Base-by-base conservation (phyloP, 129 eudicot genomes). In the Tanacetum coccineum region DNA sequence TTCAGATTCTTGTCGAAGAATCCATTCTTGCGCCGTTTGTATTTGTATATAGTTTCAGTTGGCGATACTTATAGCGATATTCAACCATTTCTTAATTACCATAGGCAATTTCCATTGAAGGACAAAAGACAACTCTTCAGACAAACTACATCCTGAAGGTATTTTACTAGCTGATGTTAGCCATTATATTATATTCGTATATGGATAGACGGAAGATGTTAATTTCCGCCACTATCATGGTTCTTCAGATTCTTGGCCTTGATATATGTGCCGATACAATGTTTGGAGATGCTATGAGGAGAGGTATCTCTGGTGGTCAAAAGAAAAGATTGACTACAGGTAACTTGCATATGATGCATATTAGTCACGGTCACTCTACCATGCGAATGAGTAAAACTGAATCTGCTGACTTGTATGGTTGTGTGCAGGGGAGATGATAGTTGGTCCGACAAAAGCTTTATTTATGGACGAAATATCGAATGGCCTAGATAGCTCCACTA, bases 291-390 rank as follows among this genome's bases (percentile, higher is more conserved):
- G 90, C 81, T 47, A 91, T 91, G 97, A 83, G 83, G 63, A 74
- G 95, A 70, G 96, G 97, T 36, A 87, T 91, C 52, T 91, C 97
- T 47, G 97, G 97, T 51, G 97, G 97, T 64, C 90, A 91, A 68
- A 91, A 91, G 80, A 91, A 91, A 76, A 83, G 97, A 78, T 75
- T 91, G 80, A 91, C 97, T 50, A 78, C 92, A 78, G 97, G 97
- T 91, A 74, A 18, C 22, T 70, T 1, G 9, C 26, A 8, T 36
- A 36, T 36, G 42, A 36, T 36, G 42, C 2, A 6, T 6, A 6
- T 36, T 36, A 36, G 42, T 1, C 42, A 6, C 42, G 2, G 42
- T 36, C 2, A 30, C 36, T 26, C 30, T 30, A 32, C 39, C 39
- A 32, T 36, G 10, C 0, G 42, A 36, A 36, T 7, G 0, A 7